Evolutionary conservation across 352 stramenopile species (phyloP).

Genomic region (Lagenidium giganteum): DNA sequence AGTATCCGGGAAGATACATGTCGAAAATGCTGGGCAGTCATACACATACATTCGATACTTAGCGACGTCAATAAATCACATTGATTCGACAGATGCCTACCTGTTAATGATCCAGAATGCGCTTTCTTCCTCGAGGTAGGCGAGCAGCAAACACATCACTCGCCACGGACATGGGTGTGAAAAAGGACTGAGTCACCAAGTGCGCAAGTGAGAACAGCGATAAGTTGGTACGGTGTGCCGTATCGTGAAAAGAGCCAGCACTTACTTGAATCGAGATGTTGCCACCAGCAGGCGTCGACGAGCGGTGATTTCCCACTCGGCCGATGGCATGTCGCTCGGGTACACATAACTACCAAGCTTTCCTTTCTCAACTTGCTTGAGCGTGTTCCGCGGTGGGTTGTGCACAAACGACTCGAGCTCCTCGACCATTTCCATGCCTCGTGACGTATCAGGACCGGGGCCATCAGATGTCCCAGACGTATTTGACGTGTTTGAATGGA

Average conservation of each 20-base stretch:
- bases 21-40: constrained; percentile 43
- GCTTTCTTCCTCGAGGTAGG: constrained; percentile 75
- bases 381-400: constrained; percentile 24
- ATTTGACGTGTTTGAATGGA: no score
- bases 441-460: no score
- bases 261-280: constrained; percentile 66
- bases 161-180: constrained; percentile 72
- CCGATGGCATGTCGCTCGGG: constrained; percentile 45
- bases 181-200: constrained; percentile 38
- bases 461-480: no score
- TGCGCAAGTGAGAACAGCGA: background rate
- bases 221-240: no score
- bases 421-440: no score
- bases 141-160: constrained; percentile 57
- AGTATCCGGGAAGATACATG: constrained; percentile 65
- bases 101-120: constrained; percentile 83
- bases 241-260: no score
- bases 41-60: no score
- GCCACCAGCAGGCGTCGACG: constrained; percentile 63
- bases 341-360: constrained; percentile 65
- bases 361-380: constrained; percentile 55
- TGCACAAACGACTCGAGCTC: constrained; percentile 16
- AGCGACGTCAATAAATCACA: background rate
- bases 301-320: constrained; percentile 53
- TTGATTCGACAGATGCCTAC: constrained; percentile 16